Evolutionary conservation across 495 filamentous ascomycete genomes (phyloP).

Genomic region (Xylona heveae): DNA sequence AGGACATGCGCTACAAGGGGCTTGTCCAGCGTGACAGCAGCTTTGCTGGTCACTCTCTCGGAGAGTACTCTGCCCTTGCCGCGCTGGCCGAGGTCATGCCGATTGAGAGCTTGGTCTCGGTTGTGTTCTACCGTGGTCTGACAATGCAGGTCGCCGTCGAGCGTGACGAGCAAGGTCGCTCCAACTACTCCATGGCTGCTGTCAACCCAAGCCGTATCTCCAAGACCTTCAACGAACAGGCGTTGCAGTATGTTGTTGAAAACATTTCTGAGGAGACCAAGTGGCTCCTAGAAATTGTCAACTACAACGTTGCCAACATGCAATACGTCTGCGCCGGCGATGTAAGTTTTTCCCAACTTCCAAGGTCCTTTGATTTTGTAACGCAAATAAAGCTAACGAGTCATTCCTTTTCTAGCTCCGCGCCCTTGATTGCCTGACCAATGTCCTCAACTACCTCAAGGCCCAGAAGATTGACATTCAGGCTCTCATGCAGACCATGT

Average conservation of each 20-base stretch:
- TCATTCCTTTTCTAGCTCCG: slow-evolving; percentile 32
- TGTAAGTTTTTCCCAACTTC: slow-evolving; percentile 14
- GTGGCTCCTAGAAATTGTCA: slow-evolving; percentile 96
- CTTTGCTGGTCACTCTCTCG: slow-evolving; percentile 94
- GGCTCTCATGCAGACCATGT: slow-evolving; percentile 65
- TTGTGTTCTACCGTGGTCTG: slow-evolving; percentile 96
- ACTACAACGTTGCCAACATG: slow-evolving; percentile 96
- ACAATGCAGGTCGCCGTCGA: slow-evolving; percentile 99
- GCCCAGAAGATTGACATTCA: slow-evolving; percentile 91
- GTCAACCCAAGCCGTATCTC: slow-evolving; percentile 95
- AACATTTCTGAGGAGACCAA: slow-evolving; percentile 79
- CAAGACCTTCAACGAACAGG: slow-evolving; percentile 94
- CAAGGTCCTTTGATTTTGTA: slow-evolving; percentile 12
- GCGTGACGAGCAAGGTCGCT: slow-evolving; percentile 76
- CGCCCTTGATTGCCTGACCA: slow-evolving; percentile 82
- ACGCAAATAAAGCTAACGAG: too few relatives aligned
- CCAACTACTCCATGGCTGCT: slow-evolving; percentile 97
- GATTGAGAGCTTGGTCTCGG: slow-evolving; percentile 92
- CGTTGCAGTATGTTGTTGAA: slow-evolving; percentile 84
- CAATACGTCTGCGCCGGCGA: slow-evolving; percentile 98
- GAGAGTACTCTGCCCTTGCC: slow-evolving; percentile 93
- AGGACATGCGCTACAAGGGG: slow-evolving; percentile 95
- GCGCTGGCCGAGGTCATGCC: slow-evolving; percentile 97
- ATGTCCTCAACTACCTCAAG: slow-evolving; percentile 85
- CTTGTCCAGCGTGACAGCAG: slow-evolving; percentile 88